Conservation (phyloP, 495 filamentous ascomycete genomes). For the Trichocladium antarcticum region DNA sequence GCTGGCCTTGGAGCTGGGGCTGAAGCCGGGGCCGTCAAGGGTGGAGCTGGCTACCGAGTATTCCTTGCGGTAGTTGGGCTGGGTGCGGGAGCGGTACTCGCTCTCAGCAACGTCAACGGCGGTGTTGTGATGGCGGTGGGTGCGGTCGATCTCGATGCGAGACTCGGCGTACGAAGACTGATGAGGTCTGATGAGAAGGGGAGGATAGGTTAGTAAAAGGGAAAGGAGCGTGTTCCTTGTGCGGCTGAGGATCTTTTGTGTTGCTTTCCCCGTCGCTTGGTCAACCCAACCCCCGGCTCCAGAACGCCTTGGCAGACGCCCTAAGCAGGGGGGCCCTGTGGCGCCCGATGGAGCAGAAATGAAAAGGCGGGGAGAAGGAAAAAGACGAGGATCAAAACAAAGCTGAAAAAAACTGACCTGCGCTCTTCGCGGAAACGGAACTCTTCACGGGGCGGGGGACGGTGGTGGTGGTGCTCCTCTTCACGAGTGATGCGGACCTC, state of each 20-base stretch:
- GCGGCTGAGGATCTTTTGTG: not conserved
- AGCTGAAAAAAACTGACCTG: constrained; percentile 28
- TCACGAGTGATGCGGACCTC: constrained; percentile 64
- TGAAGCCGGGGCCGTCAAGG: constrained; percentile 33
- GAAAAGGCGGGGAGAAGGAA: not conserved
- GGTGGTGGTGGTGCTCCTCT: constrained; percentile 56
- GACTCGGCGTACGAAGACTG: constrained; percentile 49
- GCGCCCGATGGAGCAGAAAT: not conserved
- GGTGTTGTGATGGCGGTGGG: constrained; percentile 41
- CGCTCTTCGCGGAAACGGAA: constrained; percentile 44
- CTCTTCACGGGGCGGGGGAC: constrained; percentile 43
- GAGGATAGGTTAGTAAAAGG: constrained; percentile 11
- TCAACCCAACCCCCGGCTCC: constrained; percentile 17
- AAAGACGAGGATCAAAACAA: constrained; percentile 10
- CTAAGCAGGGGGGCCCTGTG: constrained; percentile 3
- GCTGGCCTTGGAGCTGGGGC: constrained; percentile 22
- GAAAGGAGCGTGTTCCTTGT: not conserved
- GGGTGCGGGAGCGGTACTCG: constrained; percentile 69
- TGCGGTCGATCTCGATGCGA: constrained; percentile 49
- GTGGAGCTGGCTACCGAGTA: constrained; percentile 39
- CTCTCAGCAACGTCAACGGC: constrained; percentile 73
- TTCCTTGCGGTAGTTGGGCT: constrained; percentile 56
- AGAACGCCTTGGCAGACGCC: constrained; percentile 5
- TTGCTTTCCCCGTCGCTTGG: constrained; percentile 18
- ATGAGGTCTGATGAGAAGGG: constrained; percentile 36